These are phyloP conservation scores for Volvox carteri DNA, from an alignment of 163 green algal genomes.

Conservation along the genomic window DNA sequence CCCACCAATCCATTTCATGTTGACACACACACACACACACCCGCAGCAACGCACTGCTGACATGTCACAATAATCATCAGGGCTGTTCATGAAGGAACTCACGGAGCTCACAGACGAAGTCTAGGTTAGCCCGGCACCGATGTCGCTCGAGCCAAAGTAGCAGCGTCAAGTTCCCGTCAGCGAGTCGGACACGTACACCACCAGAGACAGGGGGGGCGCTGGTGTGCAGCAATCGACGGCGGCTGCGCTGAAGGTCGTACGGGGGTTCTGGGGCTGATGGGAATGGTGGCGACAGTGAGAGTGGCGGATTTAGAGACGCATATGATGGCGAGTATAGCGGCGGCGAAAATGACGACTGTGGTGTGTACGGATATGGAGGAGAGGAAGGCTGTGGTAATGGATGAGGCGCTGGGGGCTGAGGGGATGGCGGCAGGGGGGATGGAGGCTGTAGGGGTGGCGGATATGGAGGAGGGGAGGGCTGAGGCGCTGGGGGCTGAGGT, in stretches of 20 bases:
- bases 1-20: neutral
- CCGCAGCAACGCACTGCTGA: too few relatives aligned
- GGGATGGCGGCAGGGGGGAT: neutral
- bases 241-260: too few relatives aligned
- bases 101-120: too few relatives aligned
- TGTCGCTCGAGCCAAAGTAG: constrained; percentile 5
- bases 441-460: neutral
- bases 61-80: too few relatives aligned
- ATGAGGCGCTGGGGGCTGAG: neutral
- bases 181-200: neutral
- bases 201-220: neutral
- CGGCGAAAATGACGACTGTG: neutral
- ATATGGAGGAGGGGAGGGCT: neutral
- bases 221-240: neutral
- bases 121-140: neutral
- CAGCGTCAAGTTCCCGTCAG: constrained; percentile 3
- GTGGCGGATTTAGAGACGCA: too few relatives aligned
- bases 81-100: too few relatives aligned
- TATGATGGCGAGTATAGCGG: neutral
- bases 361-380: neutral
- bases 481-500: neutral
- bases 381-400: neutral
- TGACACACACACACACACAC: constrained; percentile 8
- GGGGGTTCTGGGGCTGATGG: too few relatives aligned
- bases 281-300: neutral